phyloP scores from a whole-genome alignment of 2,329 filamentous ascomycete species.

The Huntiella bhutanensis region DNA sequence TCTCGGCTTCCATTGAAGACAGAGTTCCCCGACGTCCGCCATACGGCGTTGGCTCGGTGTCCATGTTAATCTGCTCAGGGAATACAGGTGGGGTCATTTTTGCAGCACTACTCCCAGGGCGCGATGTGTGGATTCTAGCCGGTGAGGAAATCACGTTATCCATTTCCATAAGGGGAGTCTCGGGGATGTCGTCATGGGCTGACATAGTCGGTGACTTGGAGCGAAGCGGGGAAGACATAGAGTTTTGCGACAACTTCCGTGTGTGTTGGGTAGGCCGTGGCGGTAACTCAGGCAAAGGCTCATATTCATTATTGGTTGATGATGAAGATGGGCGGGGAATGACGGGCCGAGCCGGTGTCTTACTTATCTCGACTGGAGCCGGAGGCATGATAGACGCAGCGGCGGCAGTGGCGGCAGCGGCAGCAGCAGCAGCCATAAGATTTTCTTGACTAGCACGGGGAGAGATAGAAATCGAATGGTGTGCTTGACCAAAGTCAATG shows the following conservation, averaged over 20 bases:
- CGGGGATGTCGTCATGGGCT: background rate
- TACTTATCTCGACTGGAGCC: background rate
- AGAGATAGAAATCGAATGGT: constrained; percentile 5
- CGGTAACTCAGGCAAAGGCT: background rate
- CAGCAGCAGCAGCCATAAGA: constrained; percentile 1
- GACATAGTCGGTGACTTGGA: background rate
- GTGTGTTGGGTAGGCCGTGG: constrained; percentile 2
- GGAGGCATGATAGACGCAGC: background rate
- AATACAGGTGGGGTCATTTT: constrained; percentile 9
- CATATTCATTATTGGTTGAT: background rate
- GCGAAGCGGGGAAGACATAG: background rate
- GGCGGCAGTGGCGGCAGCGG: background rate
- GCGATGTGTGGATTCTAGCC: background rate
- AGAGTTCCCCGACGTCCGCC: constrained; percentile 10
- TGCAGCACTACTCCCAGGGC: background rate
- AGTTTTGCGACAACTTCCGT: background rate
- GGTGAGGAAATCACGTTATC: constrained; percentile 3
- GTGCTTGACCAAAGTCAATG: background rate
- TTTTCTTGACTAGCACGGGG: constrained; percentile 6
- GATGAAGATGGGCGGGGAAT: background rate
- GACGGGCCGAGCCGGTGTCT: constrained; percentile 3
- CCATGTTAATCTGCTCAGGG: constrained; percentile 7
- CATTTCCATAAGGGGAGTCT: constrained; percentile 3
- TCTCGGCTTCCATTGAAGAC: constrained; percentile 10
- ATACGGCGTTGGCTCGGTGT: constrained; percentile 9